phyloP scores from a whole-genome alignment of 306 rosid genomes.

The Vigna angularis region DNA sequence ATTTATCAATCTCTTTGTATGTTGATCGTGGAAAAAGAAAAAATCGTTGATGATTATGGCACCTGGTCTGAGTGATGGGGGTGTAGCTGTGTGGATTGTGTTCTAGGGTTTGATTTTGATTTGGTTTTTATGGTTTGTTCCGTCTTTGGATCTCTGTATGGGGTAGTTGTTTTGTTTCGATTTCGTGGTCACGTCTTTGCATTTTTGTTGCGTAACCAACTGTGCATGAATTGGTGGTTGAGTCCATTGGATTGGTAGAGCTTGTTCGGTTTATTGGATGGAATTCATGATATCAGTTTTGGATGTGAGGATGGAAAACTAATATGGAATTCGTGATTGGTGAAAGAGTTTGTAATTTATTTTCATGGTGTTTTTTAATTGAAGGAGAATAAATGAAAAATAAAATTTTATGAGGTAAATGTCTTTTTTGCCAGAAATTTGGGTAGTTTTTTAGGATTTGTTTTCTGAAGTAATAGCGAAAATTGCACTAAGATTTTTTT shows the following conservation, averaged over 20 bases:
- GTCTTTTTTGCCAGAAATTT: constrained; percentile 14
- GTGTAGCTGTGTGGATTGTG: background rate
- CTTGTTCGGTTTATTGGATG: constrained; percentile 9
- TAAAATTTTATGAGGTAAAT: background rate
- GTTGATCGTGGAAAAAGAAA: background rate
- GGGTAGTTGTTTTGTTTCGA: constrained; percentile 14
- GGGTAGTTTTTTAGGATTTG: background rate
- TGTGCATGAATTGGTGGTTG: constrained; percentile 28
- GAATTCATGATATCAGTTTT: constrained; percentile 9
- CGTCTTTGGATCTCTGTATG: constrained; percentile 27
- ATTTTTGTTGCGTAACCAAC: background rate
- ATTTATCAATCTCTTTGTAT: background rate
- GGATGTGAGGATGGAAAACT: background rate
- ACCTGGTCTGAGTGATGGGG: constrained; percentile 15
- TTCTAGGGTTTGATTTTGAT: constrained; percentile 15
- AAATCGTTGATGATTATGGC: constrained; percentile 26
- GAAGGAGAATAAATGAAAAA: background rate
- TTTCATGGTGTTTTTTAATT: constrained; percentile 14
- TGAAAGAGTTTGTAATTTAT: background rate
- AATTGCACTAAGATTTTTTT: background rate
- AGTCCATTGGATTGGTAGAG: constrained; percentile 26
- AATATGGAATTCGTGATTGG: constrained; percentile 11
- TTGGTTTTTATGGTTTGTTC: background rate
- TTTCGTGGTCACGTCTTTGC: background rate
- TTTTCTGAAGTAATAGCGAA: background rate